Conservation (phyloP, 2,329 filamentous ascomycete genomes). For the Paracoccidioides lutzii region DNA sequence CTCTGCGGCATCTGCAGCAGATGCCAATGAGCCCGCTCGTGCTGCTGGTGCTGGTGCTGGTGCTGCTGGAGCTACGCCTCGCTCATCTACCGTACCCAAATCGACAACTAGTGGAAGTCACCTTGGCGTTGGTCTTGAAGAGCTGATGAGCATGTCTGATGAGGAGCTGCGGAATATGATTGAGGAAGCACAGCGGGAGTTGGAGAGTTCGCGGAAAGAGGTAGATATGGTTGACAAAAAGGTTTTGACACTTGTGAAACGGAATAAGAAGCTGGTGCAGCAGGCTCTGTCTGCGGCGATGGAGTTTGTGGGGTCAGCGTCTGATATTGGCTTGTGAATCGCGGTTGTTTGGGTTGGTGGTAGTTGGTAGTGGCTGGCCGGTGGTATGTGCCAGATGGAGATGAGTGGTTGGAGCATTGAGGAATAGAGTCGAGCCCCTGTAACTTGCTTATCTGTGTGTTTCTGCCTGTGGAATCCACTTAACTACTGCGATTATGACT, state of each 20-base stretch:
- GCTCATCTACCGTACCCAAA: conserved; percentile 11
- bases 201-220: conserved; percentile 58
- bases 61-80: neutral
- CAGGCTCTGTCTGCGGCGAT: conserved; percentile 24
- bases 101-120: conserved; percentile 26
- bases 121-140: conserved; percentile 25
- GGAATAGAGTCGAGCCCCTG: no score
- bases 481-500: no score
- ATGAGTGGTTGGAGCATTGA: no score
- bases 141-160: conserved; percentile 31
- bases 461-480: no score
- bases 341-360: neutral
- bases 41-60: conserved; percentile 1
- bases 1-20: conserved; percentile 22
- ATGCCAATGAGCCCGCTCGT: conserved; percentile 24
- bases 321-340: neutral
- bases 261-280: conserved; percentile 32
- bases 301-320: conserved; percentile 10
- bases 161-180: conserved; percentile 30
- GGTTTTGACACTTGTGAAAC: conserved; percentile 27
- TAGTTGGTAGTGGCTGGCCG: neutral
- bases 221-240: conserved; percentile 41
- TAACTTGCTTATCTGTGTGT: no score
- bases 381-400: neutral
- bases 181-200: conserved; percentile 44